phyloP scores from a whole-genome alignment of 2,329 filamentous ascomycete species.

The Cucurbitaria berberidis region DNA sequence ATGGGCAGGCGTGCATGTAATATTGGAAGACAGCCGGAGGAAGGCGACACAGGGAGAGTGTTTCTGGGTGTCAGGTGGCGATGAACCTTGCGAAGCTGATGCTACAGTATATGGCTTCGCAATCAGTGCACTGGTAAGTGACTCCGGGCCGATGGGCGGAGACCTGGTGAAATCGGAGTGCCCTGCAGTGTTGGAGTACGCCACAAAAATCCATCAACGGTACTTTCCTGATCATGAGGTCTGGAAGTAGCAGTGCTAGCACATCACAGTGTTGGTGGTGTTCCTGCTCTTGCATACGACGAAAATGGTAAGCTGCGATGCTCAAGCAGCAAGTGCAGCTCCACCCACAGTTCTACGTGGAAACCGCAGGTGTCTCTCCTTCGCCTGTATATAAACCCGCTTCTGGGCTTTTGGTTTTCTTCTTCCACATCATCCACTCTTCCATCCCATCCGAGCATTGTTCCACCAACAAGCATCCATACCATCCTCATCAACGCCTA shows the following conservation, averaged over 20 bases:
- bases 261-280: neutral
- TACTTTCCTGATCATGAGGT: constrained; percentile 66
- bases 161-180: constrained; percentile 54
- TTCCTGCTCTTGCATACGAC: neutral
- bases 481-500: constrained; percentile 8
- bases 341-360: neutral
- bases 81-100: constrained; percentile 64
- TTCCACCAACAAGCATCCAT: constrained; percentile 14
- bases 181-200: constrained; percentile 62
- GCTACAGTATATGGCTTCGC: constrained; percentile 65
- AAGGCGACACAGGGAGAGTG: constrained; percentile 42
- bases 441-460: constrained; percentile 12
- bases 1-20: constrained; percentile 59
- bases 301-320: neutral
- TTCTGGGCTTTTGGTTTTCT: constrained; percentile 7
- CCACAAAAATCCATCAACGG: constrained; percentile 59
- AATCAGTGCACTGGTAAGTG: constrained; percentile 58
- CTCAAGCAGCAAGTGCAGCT: constrained; percentile 2
- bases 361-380: constrained; percentile 1
- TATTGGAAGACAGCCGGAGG: constrained; percentile 51
- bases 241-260: constrained; percentile 29
- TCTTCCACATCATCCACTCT: constrained; percentile 14
- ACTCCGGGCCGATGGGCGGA: constrained; percentile 58
- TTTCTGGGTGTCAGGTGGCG: constrained; percentile 65
- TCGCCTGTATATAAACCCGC: constrained; percentile 8